phyloP scores from a whole-genome alignment of 2,329 filamentous ascomycete species.

The Raffaelea arxii region DNA sequence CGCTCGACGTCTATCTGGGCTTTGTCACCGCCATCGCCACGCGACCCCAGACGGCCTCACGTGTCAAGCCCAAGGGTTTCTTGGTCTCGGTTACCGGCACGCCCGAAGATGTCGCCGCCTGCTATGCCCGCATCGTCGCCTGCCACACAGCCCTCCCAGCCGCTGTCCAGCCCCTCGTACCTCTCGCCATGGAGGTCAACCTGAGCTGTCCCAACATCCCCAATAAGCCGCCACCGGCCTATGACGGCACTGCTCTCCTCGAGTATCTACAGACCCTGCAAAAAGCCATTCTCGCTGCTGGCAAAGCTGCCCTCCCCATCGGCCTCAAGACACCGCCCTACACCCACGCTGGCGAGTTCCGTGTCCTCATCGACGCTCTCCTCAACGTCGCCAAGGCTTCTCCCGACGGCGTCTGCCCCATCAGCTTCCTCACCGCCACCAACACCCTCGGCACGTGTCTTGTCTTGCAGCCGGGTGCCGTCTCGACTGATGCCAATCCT shows the following conservation, averaged over 20 bases:
- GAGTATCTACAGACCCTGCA: conserved; percentile 43
- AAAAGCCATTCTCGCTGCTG: conserved; percentile 1
- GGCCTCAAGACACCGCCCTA: conserved; percentile 73
- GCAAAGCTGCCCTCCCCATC: conserved; percentile 21
- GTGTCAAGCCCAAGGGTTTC: conserved; percentile 40
- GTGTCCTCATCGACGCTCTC: conserved; percentile 43
- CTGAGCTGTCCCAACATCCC: conserved; percentile 71
- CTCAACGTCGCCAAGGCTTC: conserved; percentile 15
- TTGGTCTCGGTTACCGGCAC: conserved; percentile 64
- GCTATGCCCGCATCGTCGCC: conserved; percentile 40
- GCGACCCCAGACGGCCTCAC: conserved; percentile 6
- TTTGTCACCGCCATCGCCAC: conserved; percentile 41
- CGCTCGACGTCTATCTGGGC: conserved; percentile 47
- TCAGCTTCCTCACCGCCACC: conserved; percentile 63
- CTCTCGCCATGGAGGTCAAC: conserved; percentile 65
- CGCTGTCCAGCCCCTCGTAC: conserved; percentile 20
- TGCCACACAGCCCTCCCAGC: conserved; percentile 24
- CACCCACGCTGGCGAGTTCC: conserved; percentile 59
- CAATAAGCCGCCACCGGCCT: conserved; percentile 59
- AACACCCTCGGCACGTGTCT: conserved; percentile 65
- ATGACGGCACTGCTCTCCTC: conserved; percentile 39
- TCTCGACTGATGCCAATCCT: conserved; percentile 22
- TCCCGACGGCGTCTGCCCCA: conserved; percentile 21
- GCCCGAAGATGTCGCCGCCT: conserved; percentile 43
- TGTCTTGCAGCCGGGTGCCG: conserved; percentile 21